Base-by-base conservation (phyloP, 352 stramenopile genomes). In the Hyaloperonospora arabidopsidis region DNA sequence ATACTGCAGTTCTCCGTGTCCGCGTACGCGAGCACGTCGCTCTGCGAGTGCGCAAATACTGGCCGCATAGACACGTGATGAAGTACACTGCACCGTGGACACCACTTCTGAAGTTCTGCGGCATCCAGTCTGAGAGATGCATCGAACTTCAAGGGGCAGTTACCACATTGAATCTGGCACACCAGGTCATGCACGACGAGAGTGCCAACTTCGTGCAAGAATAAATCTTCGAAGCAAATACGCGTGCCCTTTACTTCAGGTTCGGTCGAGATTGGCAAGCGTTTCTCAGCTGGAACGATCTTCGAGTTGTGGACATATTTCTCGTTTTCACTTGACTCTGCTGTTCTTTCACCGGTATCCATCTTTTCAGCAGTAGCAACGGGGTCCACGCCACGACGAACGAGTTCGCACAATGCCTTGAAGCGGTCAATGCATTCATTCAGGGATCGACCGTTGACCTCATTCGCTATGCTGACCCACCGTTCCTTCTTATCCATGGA, bases 351-450 rank as follows among this genome's bases (percentile, higher is more conserved):
- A 14, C 74, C 52, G 8, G 59, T 35, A 14, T 65, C 53, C 15
- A 70, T 38, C 8, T 58, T 40, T 28, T 45, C 32, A 43, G 45
- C 39, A 8, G 39, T 44, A 6, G 19, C 36, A 21, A 32, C 54
- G 11, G 35, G 57, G 47, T 70, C 61, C 32, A 73, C 57, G 15
- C 61, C 61, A 18, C 50, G 67, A 19, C 72, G 70, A 0, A 91
- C 59, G 25, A 87, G 45, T 18, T 72, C 55, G 35, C 71, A 79
- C 1, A 93, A 52, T 35, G 74, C 49, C 59, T 90, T 84, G 54
- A 83, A 93, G 2, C 83, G 79, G 35, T 89, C 80, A 43, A 93
- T 89, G 44, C 83, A 93, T 29, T 93, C 79, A 52, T 86, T 89
- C 28, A 93, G 48, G 7, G 75, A 79, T 25, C 81, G 84, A 21